Base-by-base conservation (phyloP, 2,329 filamentous ascomycete genomes). In the Trichoderma sp. region DNA sequence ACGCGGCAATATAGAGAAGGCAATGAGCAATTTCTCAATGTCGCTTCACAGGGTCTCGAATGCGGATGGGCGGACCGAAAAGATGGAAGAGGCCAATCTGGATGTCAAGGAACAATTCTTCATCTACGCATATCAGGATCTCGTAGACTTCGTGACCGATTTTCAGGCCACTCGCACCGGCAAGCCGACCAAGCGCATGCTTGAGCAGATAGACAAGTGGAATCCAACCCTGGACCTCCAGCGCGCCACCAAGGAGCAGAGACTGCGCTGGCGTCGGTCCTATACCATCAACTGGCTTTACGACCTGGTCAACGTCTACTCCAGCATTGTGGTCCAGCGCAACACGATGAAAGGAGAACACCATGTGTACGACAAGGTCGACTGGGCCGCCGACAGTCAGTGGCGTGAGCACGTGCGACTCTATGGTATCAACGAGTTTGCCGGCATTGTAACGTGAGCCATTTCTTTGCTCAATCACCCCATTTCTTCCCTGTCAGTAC, bases 341-440 rank as follows among this genome's bases (percentile, higher is more conserved):
- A 82, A 79, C 51, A 79, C 71, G 8, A 69, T 76, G 60, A 77
- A 75, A 58, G 79, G 78, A 4, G 74, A 83, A 69, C 69, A 76
- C 0, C 76, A 77, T 72, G 66, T 49, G 13, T 70, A 78, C 30
- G 80, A 82, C 65, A 71, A 61, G 3, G 77, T 83, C 0, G 79
- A 84, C 70, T 84, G 81, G 82, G 83, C 81, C 43, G 63, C 73
- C 4, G 70, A 70, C 0, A 81, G 82, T 2, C 78, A 80, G 55
- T 75, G 72, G 72, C 56, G 68, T 13, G n/a, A 59, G 1, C 67
- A 74, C 7, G 77, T 80, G 26, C 74, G 77, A 30, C 70, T 86
- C 3, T 84, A 78, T 61, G 83, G 83, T 1, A 68, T 85, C 1
- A 79, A 80, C 11, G 80, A 83, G 18, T 86, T 86, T 73, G 82